Evolutionary conservation across 202 grass and related monocot species (phyloP).

Genomic region (Panicum virgatum): DNA sequence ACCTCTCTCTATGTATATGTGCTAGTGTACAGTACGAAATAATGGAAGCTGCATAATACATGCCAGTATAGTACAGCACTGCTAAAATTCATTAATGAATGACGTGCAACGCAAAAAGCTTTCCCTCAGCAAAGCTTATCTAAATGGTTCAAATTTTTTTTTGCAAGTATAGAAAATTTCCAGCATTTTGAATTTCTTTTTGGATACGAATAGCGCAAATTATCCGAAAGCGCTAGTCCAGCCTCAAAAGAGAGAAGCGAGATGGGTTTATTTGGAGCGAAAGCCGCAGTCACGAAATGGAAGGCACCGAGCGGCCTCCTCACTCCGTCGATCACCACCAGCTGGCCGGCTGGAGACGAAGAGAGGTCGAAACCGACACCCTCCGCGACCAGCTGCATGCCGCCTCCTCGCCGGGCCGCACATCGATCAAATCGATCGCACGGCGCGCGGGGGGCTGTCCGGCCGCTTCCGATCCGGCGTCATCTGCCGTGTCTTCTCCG

Average conservation of each 20-base stretch:
- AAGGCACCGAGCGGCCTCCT: background rate
- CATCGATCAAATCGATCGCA: background rate
- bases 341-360: background rate
- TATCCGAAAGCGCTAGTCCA: too few relatives aligned
- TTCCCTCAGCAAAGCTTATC: too few relatives aligned
- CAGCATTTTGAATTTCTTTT: background rate
- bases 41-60: background rate
- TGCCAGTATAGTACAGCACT: background rate
- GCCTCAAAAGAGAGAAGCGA: background rate
- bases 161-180: background rate
- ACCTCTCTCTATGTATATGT: background rate
- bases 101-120: too few relatives aligned
- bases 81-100: background rate
- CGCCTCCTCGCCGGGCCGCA: background rate
- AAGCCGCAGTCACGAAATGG: background rate
- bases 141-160: background rate
- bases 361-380: background rate
- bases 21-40: background rate
- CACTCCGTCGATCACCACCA: background rate
- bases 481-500: conserved; percentile 33
- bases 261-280: background rate
- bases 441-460: background rate
- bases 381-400: background rate
- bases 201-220: background rate
- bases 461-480: background rate